Evolutionary conservation across 78 protist genomes (phyloP).

Genomic region (Pigoraptor vietnamica): DNA sequence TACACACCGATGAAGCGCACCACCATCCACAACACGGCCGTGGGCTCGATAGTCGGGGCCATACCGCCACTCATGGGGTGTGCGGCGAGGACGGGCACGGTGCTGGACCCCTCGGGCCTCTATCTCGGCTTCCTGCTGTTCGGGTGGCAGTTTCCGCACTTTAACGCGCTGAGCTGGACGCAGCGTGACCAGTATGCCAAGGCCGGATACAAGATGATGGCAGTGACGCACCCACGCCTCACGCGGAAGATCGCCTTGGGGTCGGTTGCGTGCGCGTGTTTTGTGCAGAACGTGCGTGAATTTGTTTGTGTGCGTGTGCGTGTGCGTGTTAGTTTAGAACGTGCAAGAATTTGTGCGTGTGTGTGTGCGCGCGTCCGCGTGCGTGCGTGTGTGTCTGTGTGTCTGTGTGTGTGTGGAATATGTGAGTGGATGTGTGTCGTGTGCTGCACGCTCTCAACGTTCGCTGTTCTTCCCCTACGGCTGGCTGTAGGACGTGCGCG

Average conservation of each 20-base stretch:
- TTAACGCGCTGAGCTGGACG: slow-evolving; percentile 73
- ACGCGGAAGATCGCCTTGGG: slow-evolving; percentile 9
- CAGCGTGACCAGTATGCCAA: slow-evolving; percentile 13
- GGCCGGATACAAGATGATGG: slow-evolving; percentile 64
- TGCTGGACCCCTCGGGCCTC: slow-evolving; percentile 16
- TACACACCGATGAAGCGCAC: slow-evolving; percentile 84
- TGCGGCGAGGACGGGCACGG: slow-evolving; percentile 33
- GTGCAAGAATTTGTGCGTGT: background rate
- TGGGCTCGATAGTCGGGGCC: slow-evolving; percentile 91
- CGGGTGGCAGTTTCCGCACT: slow-evolving; percentile 93
- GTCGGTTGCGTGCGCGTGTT: slow-evolving; percentile 13
- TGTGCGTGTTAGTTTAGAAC: background rate
- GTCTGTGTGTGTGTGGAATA: too few relatives aligned
- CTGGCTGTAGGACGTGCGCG: background rate
- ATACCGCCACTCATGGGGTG: slow-evolving; percentile 94
- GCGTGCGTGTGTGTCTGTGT: background rate
- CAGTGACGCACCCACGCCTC: slow-evolving; percentile 54
- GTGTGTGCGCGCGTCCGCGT: too few relatives aligned
- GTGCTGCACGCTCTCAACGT: background rate
- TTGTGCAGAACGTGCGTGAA: too few relatives aligned
- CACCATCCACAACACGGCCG: slow-evolving; percentile 78
- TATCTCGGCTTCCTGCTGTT: slow-evolving; percentile 51
- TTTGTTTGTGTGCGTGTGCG: too few relatives aligned
- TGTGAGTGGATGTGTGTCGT: too few relatives aligned
- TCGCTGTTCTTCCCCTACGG: background rate